These are phyloP conservation scores for Trichoderma hamatum DNA, from an alignment of 2,329 filamentous ascomycete genomes.

Conservation along the genomic window DNA sequence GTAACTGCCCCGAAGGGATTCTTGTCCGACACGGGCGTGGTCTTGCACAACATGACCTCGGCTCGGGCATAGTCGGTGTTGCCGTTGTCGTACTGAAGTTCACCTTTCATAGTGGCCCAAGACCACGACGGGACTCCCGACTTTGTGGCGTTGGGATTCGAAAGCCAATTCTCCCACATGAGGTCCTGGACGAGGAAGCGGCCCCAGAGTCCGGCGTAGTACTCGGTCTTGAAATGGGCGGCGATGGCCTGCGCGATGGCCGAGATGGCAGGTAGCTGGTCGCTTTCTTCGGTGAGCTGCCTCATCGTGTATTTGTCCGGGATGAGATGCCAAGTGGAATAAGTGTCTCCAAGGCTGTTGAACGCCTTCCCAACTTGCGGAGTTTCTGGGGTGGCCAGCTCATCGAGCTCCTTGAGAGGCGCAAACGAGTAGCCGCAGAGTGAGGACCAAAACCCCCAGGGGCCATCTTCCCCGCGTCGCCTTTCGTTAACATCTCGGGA, in stretches of 20 bases:
- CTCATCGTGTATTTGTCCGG: background rate
- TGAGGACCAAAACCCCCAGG: background rate
- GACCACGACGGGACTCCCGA: constrained; percentile 2
- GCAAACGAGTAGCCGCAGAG: constrained; percentile 12
- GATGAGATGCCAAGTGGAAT: background rate
- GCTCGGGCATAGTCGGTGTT: constrained; percentile 12
- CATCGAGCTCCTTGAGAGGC: background rate
- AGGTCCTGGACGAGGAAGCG: background rate
- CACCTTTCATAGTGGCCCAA: constrained; percentile 13
- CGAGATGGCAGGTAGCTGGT: constrained; percentile 1
- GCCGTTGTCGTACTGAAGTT: background rate
- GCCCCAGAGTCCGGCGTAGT: constrained; percentile 2
- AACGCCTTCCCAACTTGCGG: background rate
- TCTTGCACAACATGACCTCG: constrained; percentile 1
- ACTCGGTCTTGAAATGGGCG: background rate
- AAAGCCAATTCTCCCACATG: constrained; percentile 14
- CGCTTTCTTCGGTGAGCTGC: constrained; percentile 5
- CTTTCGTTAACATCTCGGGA: background rate
- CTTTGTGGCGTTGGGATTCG: constrained; percentile 3
- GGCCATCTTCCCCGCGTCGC: background rate
- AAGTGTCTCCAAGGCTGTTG: background rate
- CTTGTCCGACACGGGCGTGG: background rate
- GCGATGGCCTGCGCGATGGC: constrained; percentile 3
- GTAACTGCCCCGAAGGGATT: constrained; percentile 8
- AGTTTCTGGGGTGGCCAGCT: background rate